A percentile compares a stretch with the other conserved stretches of the same genome.
Conservation (phyloP, 148 eudicot genomes). For the Spergularia bocconei region DNA sequence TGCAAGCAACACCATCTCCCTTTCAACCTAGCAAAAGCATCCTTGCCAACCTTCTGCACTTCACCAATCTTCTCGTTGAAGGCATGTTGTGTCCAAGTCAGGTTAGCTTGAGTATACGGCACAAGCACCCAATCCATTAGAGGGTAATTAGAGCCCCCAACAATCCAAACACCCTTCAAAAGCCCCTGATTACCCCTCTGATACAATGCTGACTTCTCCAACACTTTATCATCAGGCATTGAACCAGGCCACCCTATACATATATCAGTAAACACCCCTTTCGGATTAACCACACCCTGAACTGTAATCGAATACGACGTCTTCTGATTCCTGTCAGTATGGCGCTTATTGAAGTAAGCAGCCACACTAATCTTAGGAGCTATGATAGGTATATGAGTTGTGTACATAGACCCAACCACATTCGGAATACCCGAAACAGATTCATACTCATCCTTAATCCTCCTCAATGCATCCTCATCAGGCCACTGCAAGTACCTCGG, state of each 20-base stretch:
- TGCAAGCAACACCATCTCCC: conserved; percentile 91
- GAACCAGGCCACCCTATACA: conserved; percentile 96
- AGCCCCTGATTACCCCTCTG: conserved; percentile 73
- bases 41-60: conserved; percentile 45
- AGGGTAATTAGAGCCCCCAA: conserved; percentile 72
- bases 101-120: conserved; percentile 65
- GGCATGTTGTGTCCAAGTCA: conserved; percentile 88
- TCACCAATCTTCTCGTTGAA: conserved; percentile 88
- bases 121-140: conserved; percentile 87
- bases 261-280: conserved; percentile 72
- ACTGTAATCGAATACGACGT: conserved; percentile 85
- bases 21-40: conserved; percentile 78
- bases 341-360: conserved; percentile 78
- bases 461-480: conserved; percentile 36
- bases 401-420: conserved; percentile 88
- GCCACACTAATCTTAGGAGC: conserved; percentile 93
- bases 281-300: conserved; percentile 78
- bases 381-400: conserved; percentile 85
- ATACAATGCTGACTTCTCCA: conserved; percentile 72
- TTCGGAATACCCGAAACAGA: conserved; percentile 66
- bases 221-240: conserved; percentile 79
- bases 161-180: conserved; percentile 70
- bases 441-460: conserved; percentile 53
- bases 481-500: conserved; percentile 85
- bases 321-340: conserved; percentile 77